A percentile compares a stretch with the other conserved stretches of the same genome.
Conservation (phyloP, 73 alveolate genomes). For the Symbiodinium pilosum region DNA sequence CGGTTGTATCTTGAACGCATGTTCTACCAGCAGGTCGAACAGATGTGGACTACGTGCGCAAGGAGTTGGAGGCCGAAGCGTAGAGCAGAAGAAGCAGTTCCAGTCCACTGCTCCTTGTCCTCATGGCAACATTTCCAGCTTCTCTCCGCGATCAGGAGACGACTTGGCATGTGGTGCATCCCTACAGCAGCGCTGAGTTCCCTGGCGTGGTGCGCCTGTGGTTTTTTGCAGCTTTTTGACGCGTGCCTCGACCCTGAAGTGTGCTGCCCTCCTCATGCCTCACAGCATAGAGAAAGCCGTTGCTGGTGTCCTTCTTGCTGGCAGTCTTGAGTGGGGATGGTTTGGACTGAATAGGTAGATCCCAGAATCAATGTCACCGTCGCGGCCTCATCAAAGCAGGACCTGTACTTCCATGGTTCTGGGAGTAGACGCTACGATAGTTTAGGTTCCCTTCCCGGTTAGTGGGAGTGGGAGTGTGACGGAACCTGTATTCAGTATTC, state of each 20-base stretch:
- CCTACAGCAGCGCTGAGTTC: constrained; percentile 68
- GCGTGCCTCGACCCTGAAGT: neutral
- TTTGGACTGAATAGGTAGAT: constrained; percentile 17
- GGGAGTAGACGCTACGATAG: too few relatives aligned
- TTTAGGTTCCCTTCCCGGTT: too few relatives aligned
- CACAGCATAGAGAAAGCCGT: too few relatives aligned
- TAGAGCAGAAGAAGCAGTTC: too few relatives aligned
- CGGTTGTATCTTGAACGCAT: neutral
- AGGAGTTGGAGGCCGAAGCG: constrained; percentile 74
- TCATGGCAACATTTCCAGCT: too few relatives aligned
- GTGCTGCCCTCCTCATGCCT: too few relatives aligned
- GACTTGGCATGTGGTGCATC: constrained; percentile 94
- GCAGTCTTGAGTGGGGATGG: neutral
- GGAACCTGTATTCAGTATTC: neutral
- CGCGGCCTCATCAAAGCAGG: too few relatives aligned
- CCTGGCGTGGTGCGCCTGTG: constrained; percentile 56
- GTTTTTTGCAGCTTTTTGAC: neutral
- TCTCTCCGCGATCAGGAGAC: constrained; percentile 64
- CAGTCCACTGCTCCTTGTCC: too few relatives aligned
- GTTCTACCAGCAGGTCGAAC: constrained; percentile 35
- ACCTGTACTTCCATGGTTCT: too few relatives aligned
- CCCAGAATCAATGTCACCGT: constrained; percentile 70
- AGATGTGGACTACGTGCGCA: constrained; percentile 86
- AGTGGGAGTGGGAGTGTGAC: neutral
- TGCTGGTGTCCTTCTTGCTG: too few relatives aligned